These are phyloP conservation scores for Lepidium sativum DNA, from an alignment of 345 rosid genomes.

Conservation along the genomic window DNA sequence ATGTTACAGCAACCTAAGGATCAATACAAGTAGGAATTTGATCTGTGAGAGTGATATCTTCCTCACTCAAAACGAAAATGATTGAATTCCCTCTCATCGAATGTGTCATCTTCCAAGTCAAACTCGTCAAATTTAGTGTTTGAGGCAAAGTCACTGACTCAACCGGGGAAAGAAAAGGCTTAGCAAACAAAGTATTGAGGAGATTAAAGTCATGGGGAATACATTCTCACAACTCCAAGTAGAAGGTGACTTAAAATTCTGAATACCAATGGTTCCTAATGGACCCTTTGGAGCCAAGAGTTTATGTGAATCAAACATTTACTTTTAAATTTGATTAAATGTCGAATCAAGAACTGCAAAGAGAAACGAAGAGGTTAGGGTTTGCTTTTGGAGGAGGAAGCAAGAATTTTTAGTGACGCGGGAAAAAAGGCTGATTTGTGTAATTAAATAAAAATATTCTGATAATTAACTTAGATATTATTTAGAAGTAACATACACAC, in stretches of 20 bases:
- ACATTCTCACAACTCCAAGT: slow-evolving; percentile 84
- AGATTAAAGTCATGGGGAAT: slow-evolving; percentile 61
- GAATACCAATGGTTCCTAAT: slow-evolving; percentile 49
- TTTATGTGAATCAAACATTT: no score
- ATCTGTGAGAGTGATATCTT: slow-evolving; percentile 79
- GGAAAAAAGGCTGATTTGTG: no score
- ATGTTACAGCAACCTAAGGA: slow-evolving; percentile 54
- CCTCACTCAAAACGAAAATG: slow-evolving; percentile 29
- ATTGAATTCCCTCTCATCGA: slow-evolving; percentile 47
- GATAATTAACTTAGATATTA: background rate
- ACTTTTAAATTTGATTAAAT: no score
- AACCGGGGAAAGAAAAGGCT: no score
- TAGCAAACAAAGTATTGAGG: slow-evolving; percentile 27
- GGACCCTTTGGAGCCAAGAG: no score
- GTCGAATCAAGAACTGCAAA: no score
- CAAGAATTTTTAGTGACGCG: no score
- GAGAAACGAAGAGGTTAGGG: no score
- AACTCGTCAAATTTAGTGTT: slow-evolving; percentile 55
- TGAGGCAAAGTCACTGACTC: slow-evolving; percentile 68
- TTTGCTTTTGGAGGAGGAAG: no score
- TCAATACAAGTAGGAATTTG: slow-evolving; percentile 57
- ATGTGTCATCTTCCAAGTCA: slow-evolving; percentile 35
- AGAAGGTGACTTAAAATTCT: slow-evolving; percentile 81
- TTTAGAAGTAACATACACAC: background rate
- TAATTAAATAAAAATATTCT: background rate